Base-by-base conservation (phyloP, 2,329 filamentous ascomycete species). In the Penicillium expansum region DNA sequence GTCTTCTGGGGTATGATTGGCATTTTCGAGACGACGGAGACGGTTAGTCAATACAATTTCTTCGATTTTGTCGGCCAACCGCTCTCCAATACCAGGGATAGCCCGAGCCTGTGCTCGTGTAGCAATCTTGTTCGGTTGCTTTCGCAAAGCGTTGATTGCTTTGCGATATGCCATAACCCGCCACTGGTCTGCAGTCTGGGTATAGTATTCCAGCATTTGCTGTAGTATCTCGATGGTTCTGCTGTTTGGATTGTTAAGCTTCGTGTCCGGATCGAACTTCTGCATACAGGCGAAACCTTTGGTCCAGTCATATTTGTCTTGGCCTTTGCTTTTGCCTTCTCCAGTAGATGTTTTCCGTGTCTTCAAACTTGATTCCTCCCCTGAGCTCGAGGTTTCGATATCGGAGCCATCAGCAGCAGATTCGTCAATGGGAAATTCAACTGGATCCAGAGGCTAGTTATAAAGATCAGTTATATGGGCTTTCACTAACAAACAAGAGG, bases 31-130 rank as follows among this genome's bases (percentile, higher is more conserved):
- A 37, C 88, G 83, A 41, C 83, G 83, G 0, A 97, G 82, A 27
- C 81, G 80, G 66, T 91, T 83, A 0, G 91, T 96, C 38, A 81
- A 80, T 2, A 86, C 90, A 42, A 97, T 96, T 69, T 97, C 93
- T 66, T 94, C 90, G 61, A 97, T 94, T 72, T 96, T 96, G 27
- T 83, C 79, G 0, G 92, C 92, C 1, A 97, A 77, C 1, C 90
- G 83, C 11, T 79, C 67, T 8, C 92, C 92, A 35, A 97, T 86
- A 56, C 81, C 83, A 0, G 86, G 85, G 1, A 97, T 79, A 2
- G 75, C 72, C 11, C 82, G 76, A 0, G 92, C 93, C 71, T 95
- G 82, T 48, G 86, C 81, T 56, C 83, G 86, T 0, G 88, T 92
- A 4, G 74, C 78, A 57, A 97, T 83, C 68, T 85, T 87, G 20